Percentiles rank a stretch among this genome's conserved stretches.
phyloP scores from a whole-genome alignment of 129 eudicot species.

The Escallonia herrerae region DNA sequence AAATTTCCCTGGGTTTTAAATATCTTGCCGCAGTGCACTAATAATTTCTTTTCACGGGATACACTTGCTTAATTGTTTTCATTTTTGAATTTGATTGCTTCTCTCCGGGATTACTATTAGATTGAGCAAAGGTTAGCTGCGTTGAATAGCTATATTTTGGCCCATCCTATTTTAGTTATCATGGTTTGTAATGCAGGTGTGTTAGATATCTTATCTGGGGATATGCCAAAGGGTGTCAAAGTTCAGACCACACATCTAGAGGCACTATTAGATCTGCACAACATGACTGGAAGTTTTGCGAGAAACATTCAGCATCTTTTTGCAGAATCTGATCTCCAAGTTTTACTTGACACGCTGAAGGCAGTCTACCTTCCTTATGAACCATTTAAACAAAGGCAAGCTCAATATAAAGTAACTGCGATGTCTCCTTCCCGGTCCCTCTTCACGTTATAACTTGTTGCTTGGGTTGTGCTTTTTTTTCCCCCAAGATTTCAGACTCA shows the following conservation, averaged over 20 bases:
- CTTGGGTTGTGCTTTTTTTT: too few species aligned
- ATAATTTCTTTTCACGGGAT: too few species aligned
- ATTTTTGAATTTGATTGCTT: neutral
- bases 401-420: neutral
- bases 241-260: slow-evolving; percentile 82
- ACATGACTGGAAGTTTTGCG: slow-evolving; percentile 80
- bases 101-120: neutral
- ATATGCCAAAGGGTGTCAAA: slow-evolving; percentile 82
- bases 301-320: slow-evolving; percentile 87
- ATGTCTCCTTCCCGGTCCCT: too few species aligned
- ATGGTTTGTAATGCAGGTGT: slow-evolving; percentile 48
- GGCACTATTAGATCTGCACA: slow-evolving; percentile 81
- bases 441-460: too few species aligned
- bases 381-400: slow-evolving; percentile 74
- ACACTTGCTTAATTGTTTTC: slow-evolving; percentile 6
- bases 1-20: too few species aligned
- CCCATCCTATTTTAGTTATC: slow-evolving; percentile 6
- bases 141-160: too few species aligned
- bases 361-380: slow-evolving; percentile 86
- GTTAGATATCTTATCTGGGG: slow-evolving; percentile 87
- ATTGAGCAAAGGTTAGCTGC: too few species aligned
- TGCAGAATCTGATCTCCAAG: slow-evolving; percentile 72
- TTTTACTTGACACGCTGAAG: slow-evolving; percentile 70
- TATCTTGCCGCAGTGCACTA: too few species aligned
- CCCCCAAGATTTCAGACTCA: too few species aligned